These are phyloP conservation scores for Erodium maritimum DNA, from an alignment of 345 rosid species.

Conservation along the genomic window DNA sequence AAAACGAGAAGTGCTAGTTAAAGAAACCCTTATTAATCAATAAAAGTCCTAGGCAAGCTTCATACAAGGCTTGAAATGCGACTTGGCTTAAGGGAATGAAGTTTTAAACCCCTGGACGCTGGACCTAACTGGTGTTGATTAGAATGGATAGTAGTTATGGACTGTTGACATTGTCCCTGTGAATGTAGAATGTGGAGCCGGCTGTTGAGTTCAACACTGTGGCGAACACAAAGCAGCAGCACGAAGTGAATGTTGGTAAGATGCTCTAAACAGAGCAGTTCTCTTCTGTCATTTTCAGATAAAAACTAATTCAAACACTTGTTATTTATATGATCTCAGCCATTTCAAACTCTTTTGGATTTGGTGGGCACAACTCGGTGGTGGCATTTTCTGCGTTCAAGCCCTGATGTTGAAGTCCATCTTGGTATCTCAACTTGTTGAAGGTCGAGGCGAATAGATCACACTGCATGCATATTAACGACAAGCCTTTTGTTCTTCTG, in stretches of 20 bases:
- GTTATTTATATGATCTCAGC: conserved; percentile 31
- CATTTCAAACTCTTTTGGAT: conserved; percentile 92
- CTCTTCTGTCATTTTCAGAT: conserved; percentile 1
- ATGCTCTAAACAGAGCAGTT: neutral
- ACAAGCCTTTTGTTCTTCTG: no score
- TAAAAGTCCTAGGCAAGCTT: no score
- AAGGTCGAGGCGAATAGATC: no score
- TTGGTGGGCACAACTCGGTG: conserved; percentile 98
- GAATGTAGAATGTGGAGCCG: conserved; percentile 75
- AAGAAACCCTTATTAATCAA: no score
- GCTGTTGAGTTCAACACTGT: conserved; percentile 84
- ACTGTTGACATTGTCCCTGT: neutral
- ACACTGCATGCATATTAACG: no score
- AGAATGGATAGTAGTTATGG: neutral
- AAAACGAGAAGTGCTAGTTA: no score
- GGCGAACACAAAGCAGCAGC: conserved; percentile 72
- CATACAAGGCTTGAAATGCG: no score
- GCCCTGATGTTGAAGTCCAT: conserved; percentile 33
- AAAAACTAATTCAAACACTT: neutral
- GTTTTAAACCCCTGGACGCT: no score
- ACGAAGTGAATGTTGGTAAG: conserved; percentile 97
- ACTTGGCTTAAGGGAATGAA: no score
- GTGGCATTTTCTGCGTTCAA: conserved; percentile 82
- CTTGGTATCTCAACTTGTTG: no score
- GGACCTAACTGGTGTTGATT: no score